Evolutionary conservation across 345 rosid genomes (phyloP).

Genomic region (Hibiscus mutabilis): DNA sequence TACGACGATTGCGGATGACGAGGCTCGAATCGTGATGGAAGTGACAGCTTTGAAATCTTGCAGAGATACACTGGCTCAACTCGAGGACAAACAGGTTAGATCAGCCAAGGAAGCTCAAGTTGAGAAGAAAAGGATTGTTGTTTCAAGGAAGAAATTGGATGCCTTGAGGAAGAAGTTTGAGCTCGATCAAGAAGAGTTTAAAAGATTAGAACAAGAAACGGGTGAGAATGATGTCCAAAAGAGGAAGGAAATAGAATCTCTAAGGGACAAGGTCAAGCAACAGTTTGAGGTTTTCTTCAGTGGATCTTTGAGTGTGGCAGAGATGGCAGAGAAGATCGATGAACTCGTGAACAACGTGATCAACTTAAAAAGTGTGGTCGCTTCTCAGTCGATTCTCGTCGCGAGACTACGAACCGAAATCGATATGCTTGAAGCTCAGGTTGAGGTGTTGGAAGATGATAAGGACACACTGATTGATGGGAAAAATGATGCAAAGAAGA

Average conservation of each 20-base stretch:
- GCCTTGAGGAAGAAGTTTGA: constrained; percentile 35
- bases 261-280: constrained; percentile 50
- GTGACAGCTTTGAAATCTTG: constrained; percentile 76
- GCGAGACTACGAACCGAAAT: constrained; percentile 61
- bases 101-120: constrained; percentile 47
- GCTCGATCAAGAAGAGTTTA: constrained; percentile 19
- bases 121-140: constrained; percentile 45
- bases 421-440: constrained; percentile 57
- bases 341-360: constrained; percentile 77
- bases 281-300: constrained; percentile 40
- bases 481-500: constrained; percentile 34
- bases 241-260: constrained; percentile 36
- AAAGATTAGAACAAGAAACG: constrained; percentile 25
- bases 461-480: constrained; percentile 34
- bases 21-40: constrained; percentile 77
- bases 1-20: constrained; percentile 65
- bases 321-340: constrained; percentile 87
- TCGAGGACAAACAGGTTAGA: constrained; percentile 59
- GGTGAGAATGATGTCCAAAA: constrained; percentile 11
- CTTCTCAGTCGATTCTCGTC: constrained; percentile 62
- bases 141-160: constrained; percentile 41
- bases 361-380: constrained; percentile 61
- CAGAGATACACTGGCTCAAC: constrained; percentile 53
- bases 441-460: constrained; percentile 54
- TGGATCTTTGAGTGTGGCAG: constrained; percentile 42